Evolutionary conservation across 2,329 filamentous ascomycete species (phyloP).

Genomic region (Aureobasidium pullulans): DNA sequence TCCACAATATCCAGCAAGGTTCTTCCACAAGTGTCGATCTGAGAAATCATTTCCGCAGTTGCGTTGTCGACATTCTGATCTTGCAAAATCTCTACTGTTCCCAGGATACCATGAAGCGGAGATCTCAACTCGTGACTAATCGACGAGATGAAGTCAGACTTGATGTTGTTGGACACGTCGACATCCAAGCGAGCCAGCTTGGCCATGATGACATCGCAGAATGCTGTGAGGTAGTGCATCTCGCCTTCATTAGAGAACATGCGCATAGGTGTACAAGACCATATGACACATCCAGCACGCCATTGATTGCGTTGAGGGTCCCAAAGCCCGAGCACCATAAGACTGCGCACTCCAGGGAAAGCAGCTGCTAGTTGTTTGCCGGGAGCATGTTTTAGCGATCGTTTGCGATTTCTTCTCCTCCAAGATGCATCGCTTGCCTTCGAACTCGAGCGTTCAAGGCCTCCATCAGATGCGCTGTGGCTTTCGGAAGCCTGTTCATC

Average conservation of each 20-base stretch:
- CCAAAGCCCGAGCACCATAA: constrained; percentile 47
- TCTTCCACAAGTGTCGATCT: constrained; percentile 43
- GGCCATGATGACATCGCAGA: constrained; percentile 36
- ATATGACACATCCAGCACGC: constrained; percentile 40
- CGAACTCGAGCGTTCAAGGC: neutral
- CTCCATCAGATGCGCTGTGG: neutral
- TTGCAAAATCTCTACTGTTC: constrained; percentile 40
- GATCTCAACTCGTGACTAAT: constrained; percentile 46
- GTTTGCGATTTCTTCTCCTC: neutral
- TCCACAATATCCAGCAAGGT: constrained; percentile 44
- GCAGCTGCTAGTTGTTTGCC: constrained; percentile 9
- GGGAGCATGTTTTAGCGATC: neutral
- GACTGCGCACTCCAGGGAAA: constrained; percentile 38
- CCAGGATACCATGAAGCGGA: constrained; percentile 42
- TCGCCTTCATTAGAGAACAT: constrained; percentile 33
- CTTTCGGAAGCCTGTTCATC: constrained; percentile 21
- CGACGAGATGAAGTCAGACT: constrained; percentile 45
- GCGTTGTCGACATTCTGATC: constrained; percentile 32
- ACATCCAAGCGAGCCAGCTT: constrained; percentile 34
- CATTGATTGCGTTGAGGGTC: constrained; percentile 34
- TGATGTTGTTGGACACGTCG: constrained; percentile 37
- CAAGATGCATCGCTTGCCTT: neutral
- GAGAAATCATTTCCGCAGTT: constrained; percentile 36
- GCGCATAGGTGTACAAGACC: constrained; percentile 38
- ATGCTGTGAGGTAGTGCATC: constrained; percentile 36